Base-by-base conservation (phyloP, 805 yeast species). In the Saccharomyces eubayanus region DNA sequence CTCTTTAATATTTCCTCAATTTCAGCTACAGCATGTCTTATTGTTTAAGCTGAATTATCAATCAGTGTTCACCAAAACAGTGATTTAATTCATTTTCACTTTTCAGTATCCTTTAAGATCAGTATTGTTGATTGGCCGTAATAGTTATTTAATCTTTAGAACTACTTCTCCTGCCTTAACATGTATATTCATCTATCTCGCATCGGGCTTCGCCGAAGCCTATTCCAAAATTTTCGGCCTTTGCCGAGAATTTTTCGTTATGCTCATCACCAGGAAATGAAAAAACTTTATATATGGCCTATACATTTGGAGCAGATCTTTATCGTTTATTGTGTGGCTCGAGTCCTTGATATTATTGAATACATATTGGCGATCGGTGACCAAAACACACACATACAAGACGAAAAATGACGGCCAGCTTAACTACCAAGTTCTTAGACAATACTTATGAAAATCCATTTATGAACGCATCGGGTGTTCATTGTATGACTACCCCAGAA, bases 391-490 rank as follows among this genome's bases (percentile, higher is more conserved):
- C 21, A 36, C 5, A 21, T 16, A 8, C 11, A 21, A 16, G 6
- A 27, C 10, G 10, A 4, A 46, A 5, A 40, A 60, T 60, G 63
- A 8, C 51, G n/a, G 57, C 58, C 5, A 49, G 57, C 11, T 51
- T 66, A 51, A 52, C 56, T 12, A 64, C 66, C 14, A 50, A 53
- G 16, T 64, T 65, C 51, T 51, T 59, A 40, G 55, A 54, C 45
- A 51, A 49, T 28, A 53, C 54, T 16, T 66, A 59, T 51, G 60
- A 58, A 45, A 66, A 64, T 47, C 70, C 70, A 11, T 61, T 66
- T 21, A 65, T 65, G 68, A 66, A 66, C 45, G 69, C 70, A 2
- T 65, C 69, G 2, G 70, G 70, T 46, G 70, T 66, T 46, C 67
- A 65, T 54, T 66, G 69, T 53, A 62, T 65, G 68, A 58, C 59